A percentile compares a stretch with the other conserved stretches of the same genome.
Evolutionary conservation across 805 yeast genomes (phyloP).

Genomic region (Barnettozyma siamensis): DNA sequence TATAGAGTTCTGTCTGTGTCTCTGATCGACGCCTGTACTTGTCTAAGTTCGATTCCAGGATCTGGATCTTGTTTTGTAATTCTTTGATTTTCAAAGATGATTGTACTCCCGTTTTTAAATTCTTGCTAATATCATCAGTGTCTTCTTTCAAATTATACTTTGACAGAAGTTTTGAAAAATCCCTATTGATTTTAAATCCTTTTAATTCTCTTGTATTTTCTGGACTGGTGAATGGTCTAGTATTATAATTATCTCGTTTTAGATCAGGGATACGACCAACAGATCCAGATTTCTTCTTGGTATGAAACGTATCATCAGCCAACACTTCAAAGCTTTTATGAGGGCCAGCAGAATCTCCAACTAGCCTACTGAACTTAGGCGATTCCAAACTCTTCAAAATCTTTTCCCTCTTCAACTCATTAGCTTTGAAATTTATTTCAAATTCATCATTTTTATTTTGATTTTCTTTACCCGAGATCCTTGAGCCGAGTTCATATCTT

Average conservation of each 20-base stretch:
- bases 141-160: neutral
- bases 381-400: slow-evolving; percentile 8
- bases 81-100: slow-evolving; percentile 1
- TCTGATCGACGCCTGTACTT: slow-evolving; percentile 4
- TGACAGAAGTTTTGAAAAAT: neutral
- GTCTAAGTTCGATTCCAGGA: slow-evolving; percentile 10
- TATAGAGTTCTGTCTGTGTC: slow-evolving; percentile 1
- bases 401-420: slow-evolving; percentile 17
- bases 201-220: neutral
- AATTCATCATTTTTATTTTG: slow-evolving; percentile 12
- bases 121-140: neutral
- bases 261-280: slow-evolving; percentile 2
- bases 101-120: neutral
- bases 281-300: neutral
- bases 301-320: slow-evolving; percentile 2
- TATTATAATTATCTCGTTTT: neutral
- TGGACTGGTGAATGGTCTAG: slow-evolving; percentile 6
- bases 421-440: slow-evolving; percentile 5
- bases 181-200: neutral
- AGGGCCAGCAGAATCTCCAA: too few relatives aligned
- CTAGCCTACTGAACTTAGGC: neutral
- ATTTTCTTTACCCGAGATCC: slow-evolving; percentile 14
- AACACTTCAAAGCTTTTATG: neutral
- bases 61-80: slow-evolving; percentile 5
- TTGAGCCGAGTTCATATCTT: slow-evolving; percentile 8